A percentile compares a stretch with the other conserved stretches of the same genome.
Conservation (phyloP, 371 early-diverging fungal species). For the Mucor lusitanicus region DNA sequence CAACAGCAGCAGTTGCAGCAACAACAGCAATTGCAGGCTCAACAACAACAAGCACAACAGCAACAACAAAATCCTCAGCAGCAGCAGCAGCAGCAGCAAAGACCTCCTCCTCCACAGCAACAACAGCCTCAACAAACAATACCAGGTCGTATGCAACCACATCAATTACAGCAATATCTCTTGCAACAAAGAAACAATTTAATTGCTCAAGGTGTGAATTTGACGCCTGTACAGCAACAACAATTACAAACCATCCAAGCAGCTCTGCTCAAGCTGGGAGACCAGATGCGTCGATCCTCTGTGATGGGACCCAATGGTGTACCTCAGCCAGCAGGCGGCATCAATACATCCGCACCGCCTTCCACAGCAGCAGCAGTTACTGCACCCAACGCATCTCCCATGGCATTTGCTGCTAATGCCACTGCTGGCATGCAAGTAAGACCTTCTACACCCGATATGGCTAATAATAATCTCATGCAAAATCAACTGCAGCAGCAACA, state of each 20-base stretch:
- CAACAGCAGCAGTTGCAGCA: neutral
- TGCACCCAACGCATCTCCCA: constrained; percentile 6
- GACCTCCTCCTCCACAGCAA: neutral
- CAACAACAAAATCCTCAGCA: neutral
- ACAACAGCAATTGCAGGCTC: neutral
- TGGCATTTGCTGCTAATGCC: neutral
- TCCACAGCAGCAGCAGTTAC: neutral
- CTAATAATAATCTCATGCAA: constrained; percentile 6
- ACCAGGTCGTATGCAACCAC: constrained; percentile 21
- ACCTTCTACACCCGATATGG: constrained; percentile 9
- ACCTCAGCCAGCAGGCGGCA: neutral
- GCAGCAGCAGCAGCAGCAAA: constrained; percentile 11
- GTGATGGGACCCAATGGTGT: neutral
- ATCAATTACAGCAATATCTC: constrained; percentile 27
- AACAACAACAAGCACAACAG: constrained; percentile 3
- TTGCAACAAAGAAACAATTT: constrained; percentile 23
- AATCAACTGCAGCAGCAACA: constrained; percentile 9
- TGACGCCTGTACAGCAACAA: constrained; percentile 19
- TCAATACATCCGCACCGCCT: neutral
- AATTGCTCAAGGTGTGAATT: constrained; percentile 15
- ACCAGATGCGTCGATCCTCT: constrained; percentile 22
- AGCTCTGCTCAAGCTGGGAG: constrained; percentile 18
- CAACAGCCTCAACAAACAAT: constrained; percentile 7
- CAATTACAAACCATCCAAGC: constrained; percentile 26
- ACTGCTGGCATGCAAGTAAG: constrained; percentile 3